These are phyloP conservation scores for Wickerhamomyces ciferrii DNA, from an alignment of 805 yeast genomes.

Conservation along the genomic window DNA sequence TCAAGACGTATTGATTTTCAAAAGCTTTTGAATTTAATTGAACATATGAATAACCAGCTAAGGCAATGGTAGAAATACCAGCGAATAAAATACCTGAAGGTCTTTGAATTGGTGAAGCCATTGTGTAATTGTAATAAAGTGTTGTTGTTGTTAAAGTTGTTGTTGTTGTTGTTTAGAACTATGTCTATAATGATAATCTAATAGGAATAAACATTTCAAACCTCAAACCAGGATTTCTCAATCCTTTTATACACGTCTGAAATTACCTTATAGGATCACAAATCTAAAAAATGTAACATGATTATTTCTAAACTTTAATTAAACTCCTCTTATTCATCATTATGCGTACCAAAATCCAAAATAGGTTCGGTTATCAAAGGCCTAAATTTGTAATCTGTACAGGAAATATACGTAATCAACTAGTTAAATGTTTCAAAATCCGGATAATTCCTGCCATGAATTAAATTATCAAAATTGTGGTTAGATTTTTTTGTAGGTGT, in stretches of 20 bases:
- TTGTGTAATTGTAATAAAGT: too few species aligned
- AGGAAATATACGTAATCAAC: too few species aligned
- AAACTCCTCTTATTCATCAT: neutral
- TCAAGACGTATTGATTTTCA: constrained; percentile 16
- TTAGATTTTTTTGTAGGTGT: neutral
- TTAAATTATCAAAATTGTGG: neutral
- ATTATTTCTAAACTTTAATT: neutral
- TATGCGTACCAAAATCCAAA: neutral
- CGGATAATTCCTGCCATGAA: neutral
- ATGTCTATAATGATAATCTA: neutral
- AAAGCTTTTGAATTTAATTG: constrained; percentile 16
- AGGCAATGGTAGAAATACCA: constrained; percentile 14
- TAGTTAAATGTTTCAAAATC: neutral
- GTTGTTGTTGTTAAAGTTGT: neutral
- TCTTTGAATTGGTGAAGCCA: constrained; percentile 1
- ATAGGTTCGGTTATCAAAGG: too few species aligned
- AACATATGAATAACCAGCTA: constrained; percentile 17
- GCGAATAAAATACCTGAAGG: constrained; percentile 3
- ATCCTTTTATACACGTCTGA: neutral
- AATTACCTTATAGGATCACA: neutral
- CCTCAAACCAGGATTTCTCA: neutral
- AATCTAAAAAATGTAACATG: neutral
- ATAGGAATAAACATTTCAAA: neutral
- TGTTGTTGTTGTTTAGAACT: neutral
- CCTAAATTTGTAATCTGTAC: too few species aligned